Base-by-base conservation (phyloP, 108 stramenopile genomes). In the Nannochloropsis salina region DNA sequence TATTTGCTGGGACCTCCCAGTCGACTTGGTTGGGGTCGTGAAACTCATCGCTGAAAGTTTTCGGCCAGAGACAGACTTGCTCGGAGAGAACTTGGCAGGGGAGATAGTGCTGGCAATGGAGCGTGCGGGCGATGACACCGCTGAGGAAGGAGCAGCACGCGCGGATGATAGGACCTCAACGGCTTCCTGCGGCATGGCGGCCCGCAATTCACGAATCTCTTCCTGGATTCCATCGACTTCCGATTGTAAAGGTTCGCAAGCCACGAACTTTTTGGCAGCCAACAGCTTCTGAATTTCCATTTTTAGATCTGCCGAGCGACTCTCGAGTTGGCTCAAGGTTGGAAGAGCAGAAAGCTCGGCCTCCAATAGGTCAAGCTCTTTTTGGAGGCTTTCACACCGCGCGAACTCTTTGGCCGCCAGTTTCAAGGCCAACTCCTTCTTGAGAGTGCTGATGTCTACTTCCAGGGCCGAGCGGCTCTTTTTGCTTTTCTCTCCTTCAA, bases 371-470 rank as follows among this genome's bases (percentile, higher is more conserved):
- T 42, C 40, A 0, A 88, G 87, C 84, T 84, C 40, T 18, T 47
- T 45, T 44, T 84, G 21, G 41, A 45, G 84, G 43, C 81, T 43
- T 31, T 83, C 82, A 42, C 84, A 84, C 43, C 44, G 51, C 5
- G 80, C 87, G 80, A 81, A 88, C 44, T 81, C 43, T 42, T 82
- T 41, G 80, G 79, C 80, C 2, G 87, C 80, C 15, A 88, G 80
- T 42, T 80, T 80, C n/a, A 22, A 74, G 81, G 83, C 83, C 83
- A 88, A 79, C 83, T 80, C 42, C 22, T 40, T 42, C 0, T 45
- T 43, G n/a, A 84, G 6, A 41, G 45, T 80, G 80, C 43, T 80
- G 84, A 83, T 83, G n/a, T 22, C 31, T 43, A 10, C 8, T 18
- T 83, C 83, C 10, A 83, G 83, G 6, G 41, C 45, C 6, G 61